phyloP scores from a whole-genome alignment of 495 filamentous ascomycete genomes.

The Neurospora africana region DNA sequence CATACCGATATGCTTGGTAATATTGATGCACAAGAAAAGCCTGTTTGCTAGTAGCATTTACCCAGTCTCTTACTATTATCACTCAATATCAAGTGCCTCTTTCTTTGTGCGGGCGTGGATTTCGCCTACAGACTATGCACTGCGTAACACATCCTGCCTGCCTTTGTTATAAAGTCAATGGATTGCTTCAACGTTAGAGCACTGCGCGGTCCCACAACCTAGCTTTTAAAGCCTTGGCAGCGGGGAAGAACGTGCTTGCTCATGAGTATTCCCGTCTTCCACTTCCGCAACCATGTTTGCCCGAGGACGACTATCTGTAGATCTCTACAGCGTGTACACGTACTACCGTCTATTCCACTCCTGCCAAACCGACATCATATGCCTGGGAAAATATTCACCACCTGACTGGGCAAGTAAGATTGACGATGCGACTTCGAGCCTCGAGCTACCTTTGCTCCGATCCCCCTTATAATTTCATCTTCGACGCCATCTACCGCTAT shows the following conservation, averaged over 20 bases:
- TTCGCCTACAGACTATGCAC: background rate
- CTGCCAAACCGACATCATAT: background rate
- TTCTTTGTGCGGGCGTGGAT: background rate
- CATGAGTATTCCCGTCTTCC: background rate
- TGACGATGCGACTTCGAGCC: background rate
- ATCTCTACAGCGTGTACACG: background rate
- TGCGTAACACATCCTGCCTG: background rate
- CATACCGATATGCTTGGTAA: background rate
- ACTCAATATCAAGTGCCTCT: background rate
- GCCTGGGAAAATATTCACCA: background rate
- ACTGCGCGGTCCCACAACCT: background rate
- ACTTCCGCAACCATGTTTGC: background rate
- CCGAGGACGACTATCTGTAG: background rate
- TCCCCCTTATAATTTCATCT: background rate
- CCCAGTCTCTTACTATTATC: background rate
- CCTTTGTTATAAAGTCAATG: background rate
- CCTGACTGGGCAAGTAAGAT: background rate
- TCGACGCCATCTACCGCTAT: background rate
- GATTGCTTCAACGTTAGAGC: background rate
- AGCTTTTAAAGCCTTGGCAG: background rate
- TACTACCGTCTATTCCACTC: background rate
- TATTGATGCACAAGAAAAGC: background rate
- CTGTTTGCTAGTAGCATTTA: background rate
- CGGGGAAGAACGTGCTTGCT: background rate
- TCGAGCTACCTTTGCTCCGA: background rate